Conservation (phyloP, 108 stramenopile genomes). For the Cyclotella kingstonii region DNA sequence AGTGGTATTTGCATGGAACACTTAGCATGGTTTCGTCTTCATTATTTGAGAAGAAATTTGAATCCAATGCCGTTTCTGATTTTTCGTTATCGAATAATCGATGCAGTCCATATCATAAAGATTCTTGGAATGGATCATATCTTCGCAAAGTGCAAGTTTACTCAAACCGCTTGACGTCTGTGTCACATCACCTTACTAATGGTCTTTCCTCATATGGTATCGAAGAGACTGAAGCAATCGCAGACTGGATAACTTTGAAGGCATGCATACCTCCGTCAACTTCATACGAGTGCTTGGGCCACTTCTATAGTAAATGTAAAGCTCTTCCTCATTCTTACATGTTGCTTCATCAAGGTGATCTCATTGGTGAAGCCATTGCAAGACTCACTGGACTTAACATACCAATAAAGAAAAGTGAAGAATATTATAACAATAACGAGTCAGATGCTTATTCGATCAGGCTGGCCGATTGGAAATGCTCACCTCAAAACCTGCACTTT, state of each 20-base stretch:
- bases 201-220: background rate
- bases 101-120: constrained; percentile 5
- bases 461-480: constrained; percentile 16
- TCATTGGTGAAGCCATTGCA: constrained; percentile 25
- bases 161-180: no score
- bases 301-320: constrained; percentile 11
- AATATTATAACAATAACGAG: background rate
- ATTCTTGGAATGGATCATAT: background rate
- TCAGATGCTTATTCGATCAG: constrained; percentile 7
- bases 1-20: constrained; percentile 5
- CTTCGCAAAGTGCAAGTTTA: constrained; percentile 15
- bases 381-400: constrained; percentile 18
- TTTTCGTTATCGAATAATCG: background rate
- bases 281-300: constrained; percentile 24
- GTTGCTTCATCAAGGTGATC: constrained; percentile 26
- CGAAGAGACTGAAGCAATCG: background rate
- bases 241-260: constrained; percentile 26
- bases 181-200: no score
- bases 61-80: background rate
- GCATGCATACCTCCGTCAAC: constrained; percentile 13
- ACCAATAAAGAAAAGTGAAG: constrained; percentile 12
- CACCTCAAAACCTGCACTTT: constrained; percentile 25
- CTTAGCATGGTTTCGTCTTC: constrained; percentile 5
- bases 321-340: constrained; percentile 29
- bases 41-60: constrained; percentile 23